Conservation (phyloP, 1,284 basidiomycete genomes). For the Pascua sp. region DNA sequence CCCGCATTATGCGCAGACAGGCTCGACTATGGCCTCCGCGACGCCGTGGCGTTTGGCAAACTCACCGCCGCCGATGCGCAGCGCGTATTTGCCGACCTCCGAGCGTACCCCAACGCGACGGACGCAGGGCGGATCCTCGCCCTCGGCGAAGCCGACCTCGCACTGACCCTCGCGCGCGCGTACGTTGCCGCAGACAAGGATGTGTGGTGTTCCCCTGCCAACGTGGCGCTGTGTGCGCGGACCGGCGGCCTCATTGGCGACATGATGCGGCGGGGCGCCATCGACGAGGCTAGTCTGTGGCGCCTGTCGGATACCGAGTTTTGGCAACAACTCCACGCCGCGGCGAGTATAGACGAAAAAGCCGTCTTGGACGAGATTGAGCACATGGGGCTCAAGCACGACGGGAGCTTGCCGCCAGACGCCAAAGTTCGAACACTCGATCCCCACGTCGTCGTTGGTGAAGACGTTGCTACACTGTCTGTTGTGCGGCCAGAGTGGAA, state of each 20-base stretch:
- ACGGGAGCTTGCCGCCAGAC: background rate
- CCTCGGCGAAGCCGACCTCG: background rate
- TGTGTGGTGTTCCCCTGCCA: slow-evolving; percentile 15
- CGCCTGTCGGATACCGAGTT: slow-evolving; percentile 12
- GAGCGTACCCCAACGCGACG: slow-evolving; percentile 1
- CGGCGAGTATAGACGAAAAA: background rate
- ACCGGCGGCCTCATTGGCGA: slow-evolving; percentile 9
- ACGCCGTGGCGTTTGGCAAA: slow-evolving; percentile 12
- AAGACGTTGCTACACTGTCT: background rate
- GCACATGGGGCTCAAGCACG: background rate
- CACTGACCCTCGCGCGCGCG: slow-evolving; percentile 9
- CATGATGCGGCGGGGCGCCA: slow-evolving; percentile 1
- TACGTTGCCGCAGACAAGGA: slow-evolving; percentile 8
- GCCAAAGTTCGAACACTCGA: slow-evolving; percentile 17
- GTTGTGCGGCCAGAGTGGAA: slow-evolving; percentile 5
- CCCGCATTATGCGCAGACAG: slow-evolving; percentile 18
- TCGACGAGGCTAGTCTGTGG: slow-evolving; percentile 14
- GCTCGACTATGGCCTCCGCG: slow-evolving; percentile 20
- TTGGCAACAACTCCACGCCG: slow-evolving; percentile 6
- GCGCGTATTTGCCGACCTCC: slow-evolving; percentile 1
- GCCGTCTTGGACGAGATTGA: slow-evolving; percentile 7
- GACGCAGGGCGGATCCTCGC: slow-evolving; percentile 8
- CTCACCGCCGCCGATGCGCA: background rate
- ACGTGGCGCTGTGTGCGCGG: slow-evolving; percentile 8
- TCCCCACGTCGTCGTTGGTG: slow-evolving; percentile 9